Evolutionary conservation across 345 rosid species (phyloP).

Genomic region (Sisymbrium altissimum): DNA sequence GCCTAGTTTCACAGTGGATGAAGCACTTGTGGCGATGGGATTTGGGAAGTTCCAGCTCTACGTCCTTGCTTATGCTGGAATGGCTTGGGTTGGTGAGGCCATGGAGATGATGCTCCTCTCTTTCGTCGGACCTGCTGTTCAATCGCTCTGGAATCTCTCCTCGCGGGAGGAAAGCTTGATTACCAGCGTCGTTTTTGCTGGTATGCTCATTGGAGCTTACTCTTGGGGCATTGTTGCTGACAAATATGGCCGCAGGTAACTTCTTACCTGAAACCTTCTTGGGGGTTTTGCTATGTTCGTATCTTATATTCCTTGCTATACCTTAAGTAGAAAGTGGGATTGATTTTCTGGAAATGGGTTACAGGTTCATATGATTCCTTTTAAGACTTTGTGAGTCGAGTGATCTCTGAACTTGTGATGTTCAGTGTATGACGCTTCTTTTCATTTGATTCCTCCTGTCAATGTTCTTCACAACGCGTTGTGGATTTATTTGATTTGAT

Average conservation of each 20-base stretch:
- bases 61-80: slow-evolving; percentile 81
- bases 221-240: slow-evolving; percentile 91
- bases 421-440: not conserved
- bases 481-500: slow-evolving; percentile 17
- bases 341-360: not conserved
- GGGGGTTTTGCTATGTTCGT: not conserved
- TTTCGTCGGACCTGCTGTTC: slow-evolving; percentile 79
- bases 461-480: not conserved
- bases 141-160: slow-evolving; percentile 67
- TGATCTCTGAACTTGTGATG: not conserved
- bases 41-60: slow-evolving; percentile 77
- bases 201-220: slow-evolving; percentile 87
- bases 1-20: slow-evolving; percentile 64
- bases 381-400: not conserved
- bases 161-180: slow-evolving; percentile 66
- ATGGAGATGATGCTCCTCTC: slow-evolving; percentile 99
- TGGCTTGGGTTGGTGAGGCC: slow-evolving; percentile 92
- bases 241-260: slow-evolving; percentile 75
- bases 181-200: slow-evolving; percentile 75
- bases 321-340: not conserved
- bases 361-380: not conserved
- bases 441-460: slow-evolving; percentile 8
- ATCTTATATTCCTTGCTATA: not conserved
- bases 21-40: slow-evolving; percentile 72
- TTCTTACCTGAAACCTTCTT: not conserved